Conservation (phyloP, 805 yeast genomes). For the Saturnispora serradocipensis region DNA sequence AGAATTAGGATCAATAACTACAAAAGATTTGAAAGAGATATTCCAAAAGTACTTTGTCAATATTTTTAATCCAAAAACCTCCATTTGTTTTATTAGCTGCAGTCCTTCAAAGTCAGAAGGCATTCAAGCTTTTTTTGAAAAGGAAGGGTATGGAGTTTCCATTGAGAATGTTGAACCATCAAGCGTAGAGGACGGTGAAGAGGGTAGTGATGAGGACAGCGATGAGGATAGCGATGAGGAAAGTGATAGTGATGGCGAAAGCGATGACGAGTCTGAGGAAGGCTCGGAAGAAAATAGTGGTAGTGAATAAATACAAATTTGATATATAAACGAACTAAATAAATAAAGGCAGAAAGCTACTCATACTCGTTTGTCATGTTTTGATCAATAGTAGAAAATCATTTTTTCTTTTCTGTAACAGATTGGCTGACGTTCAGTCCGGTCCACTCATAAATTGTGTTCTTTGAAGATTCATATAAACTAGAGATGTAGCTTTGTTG, state of each 20-base stretch:
- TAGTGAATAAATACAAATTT: neutral
- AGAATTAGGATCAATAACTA: constrained; percentile 42
- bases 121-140: constrained; percentile 38
- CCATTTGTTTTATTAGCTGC: constrained; percentile 61
- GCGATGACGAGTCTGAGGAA: neutral
- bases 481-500: constrained; percentile 31
- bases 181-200: constrained; percentile 20
- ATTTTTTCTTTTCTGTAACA: constrained; percentile 40
- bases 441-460: constrained; percentile 44
- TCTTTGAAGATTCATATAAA: constrained; percentile 28
- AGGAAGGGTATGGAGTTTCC: constrained; percentile 48
- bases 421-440: constrained; percentile 62
- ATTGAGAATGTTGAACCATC: constrained; percentile 44
- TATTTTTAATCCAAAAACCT: constrained; percentile 47
- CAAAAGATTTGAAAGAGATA: constrained; percentile 39
- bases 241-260: constrained; percentile 1
- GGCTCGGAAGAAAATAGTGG: neutral
- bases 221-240: constrained; percentile 10
- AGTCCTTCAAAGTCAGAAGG: constrained; percentile 54
- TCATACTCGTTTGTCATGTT: neutral
- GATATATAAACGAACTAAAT: neutral
- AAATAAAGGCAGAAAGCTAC: neutral
- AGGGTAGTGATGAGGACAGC: constrained; percentile 20
- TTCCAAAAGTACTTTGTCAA: constrained; percentile 54
- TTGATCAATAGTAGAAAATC: neutral